Base-by-base conservation (phyloP, 1,284 basidiomycete species). In the Fomes fomentarius region DNA sequence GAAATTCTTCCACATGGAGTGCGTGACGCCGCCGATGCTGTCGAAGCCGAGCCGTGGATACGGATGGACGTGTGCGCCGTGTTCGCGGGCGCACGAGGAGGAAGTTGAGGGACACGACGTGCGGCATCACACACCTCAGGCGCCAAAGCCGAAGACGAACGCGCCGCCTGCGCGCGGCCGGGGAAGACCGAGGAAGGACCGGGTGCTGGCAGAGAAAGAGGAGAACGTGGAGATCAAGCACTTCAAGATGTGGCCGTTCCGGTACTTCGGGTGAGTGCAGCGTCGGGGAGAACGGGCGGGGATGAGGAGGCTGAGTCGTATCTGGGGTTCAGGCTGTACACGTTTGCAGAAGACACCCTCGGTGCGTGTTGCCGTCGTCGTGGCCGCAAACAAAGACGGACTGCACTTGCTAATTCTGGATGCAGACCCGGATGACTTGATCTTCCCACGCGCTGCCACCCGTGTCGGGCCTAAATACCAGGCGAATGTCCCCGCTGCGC, bases 41-140 rank as follows among this genome's bases (percentile, higher is more conserved):
- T 90, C 91, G 3, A 98, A 98, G 72, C 97, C 96, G 2, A 93
- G 95, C 17, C 88, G 95, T 61, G 97, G 97, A 22, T 98, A 98
- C 74, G 94, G 93, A 30, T 99, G 96, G 96, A 94, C 94, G 4
- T 99, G 97, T 66, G 93, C 93, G 0, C 91, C 93, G 0, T 98
- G 96, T 71, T 93, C 94, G 3, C 83, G 86, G 46, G 82, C 85
- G 64, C 91, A 96, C 66, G 94, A 94, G 64, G 90, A 94, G 65
- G 89, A 93, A 66, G 92, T 96, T 28, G 91, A 93, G 62, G 82
- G 82, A 54, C 85, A 85, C 62, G 83, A 85, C 25, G 54, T 66
- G 44, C 82, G 84, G 28, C 83, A 82, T 63, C 68, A 69, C 21
- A 80, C 79, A 12, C 80, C 84, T 11, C 49, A 66, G 15, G 62